Evolutionary conservation across 371 early-diverging fungal species (phyloP).

Genomic region (Apophysomyces elegans): DNA sequence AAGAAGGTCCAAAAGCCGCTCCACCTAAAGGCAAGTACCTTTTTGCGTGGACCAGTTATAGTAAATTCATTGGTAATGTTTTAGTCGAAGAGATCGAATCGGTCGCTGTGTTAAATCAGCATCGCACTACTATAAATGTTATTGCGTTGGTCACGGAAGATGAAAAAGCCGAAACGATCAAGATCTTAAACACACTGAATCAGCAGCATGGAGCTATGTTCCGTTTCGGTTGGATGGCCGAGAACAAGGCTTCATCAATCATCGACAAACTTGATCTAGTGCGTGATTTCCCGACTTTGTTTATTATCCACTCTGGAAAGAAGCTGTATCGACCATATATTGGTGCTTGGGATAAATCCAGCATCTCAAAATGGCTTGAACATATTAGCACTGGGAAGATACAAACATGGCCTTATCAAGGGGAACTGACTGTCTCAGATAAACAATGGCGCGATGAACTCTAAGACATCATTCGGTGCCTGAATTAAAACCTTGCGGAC

Average conservation of each 20-base stretch:
- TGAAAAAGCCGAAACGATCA: constrained; percentile 57
- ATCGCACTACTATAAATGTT: constrained; percentile 53
- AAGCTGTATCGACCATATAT: constrained; percentile 70
- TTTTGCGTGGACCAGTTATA: neutral
- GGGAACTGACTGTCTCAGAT: constrained; percentile 23
- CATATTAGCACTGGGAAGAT: constrained; percentile 42
- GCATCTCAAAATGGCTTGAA: constrained; percentile 61
- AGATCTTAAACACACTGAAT: constrained; percentile 54
- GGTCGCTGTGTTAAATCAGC: constrained; percentile 14
- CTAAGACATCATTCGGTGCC: constrained; percentile 9
- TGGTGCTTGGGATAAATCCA: constrained; percentile 71
- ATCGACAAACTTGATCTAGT: constrained; percentile 67
- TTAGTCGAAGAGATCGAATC: constrained; percentile 23
- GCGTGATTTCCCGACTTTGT: constrained; percentile 69
- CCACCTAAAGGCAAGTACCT: constrained; percentile 6
- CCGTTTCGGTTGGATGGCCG: constrained; percentile 73
- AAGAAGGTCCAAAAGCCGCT: constrained; percentile 27
- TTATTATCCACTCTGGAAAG: constrained; percentile 69
- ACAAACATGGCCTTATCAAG: constrained; percentile 49
- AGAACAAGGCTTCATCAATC: constrained; percentile 56
- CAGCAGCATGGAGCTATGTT: constrained; percentile 30
- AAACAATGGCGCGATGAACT: constrained; percentile 16
- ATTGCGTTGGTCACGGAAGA: constrained; percentile 67
- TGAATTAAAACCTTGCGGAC: neutral
- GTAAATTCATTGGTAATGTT: neutral